Percentiles rank a stretch among this genome's conserved stretches.
Conservation (phyloP, 1,139 yeast species). For the Hyphopichia khmerensis region DNA sequence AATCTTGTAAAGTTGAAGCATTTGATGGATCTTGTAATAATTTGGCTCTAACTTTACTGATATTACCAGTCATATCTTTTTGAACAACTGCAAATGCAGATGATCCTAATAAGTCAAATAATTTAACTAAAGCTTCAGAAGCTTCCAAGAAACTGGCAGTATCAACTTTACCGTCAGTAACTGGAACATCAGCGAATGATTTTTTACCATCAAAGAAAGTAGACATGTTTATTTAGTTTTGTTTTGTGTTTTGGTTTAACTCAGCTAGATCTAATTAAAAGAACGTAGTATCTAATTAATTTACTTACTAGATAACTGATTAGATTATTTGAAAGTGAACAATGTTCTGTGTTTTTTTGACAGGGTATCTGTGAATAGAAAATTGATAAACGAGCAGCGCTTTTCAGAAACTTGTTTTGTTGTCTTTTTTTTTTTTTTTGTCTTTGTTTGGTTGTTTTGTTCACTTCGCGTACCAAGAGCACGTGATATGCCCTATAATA, state of each 20-base stretch:
- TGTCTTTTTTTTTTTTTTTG: too few relatives aligned
- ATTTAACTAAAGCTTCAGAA: slow-evolving; percentile 75
- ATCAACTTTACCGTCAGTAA: slow-evolving; percentile 61
- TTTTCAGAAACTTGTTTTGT: too few relatives aligned
- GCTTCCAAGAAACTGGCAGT: slow-evolving; percentile 82
- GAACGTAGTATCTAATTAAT: too few relatives aligned
- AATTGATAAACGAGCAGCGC: too few relatives aligned
- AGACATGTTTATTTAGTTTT: slow-evolving; percentile 34
- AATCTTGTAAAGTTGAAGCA: slow-evolving; percentile 69
- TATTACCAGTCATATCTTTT: slow-evolving; percentile 86
- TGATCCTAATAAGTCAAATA: slow-evolving; percentile 83
- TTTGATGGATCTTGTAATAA: slow-evolving; percentile 63
- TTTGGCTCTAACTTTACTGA: slow-evolving; percentile 68
- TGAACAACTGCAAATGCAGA: slow-evolving; percentile 85
- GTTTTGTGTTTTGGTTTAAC: neutral
- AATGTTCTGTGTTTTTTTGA: too few relatives aligned
- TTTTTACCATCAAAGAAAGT: slow-evolving; percentile 78
- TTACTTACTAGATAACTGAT: too few relatives aligned
- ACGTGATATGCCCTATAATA: too few relatives aligned
- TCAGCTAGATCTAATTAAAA: too few relatives aligned
- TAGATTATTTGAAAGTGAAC: too few relatives aligned
- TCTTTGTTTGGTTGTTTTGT: too few relatives aligned
- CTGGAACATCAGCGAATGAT: slow-evolving; percentile 74
- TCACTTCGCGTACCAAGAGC: too few relatives aligned
- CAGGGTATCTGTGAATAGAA: too few relatives aligned